Conservation (phyloP, 2,329 filamentous ascomycete species). For the Colletotrichum echinochloae region DNA sequence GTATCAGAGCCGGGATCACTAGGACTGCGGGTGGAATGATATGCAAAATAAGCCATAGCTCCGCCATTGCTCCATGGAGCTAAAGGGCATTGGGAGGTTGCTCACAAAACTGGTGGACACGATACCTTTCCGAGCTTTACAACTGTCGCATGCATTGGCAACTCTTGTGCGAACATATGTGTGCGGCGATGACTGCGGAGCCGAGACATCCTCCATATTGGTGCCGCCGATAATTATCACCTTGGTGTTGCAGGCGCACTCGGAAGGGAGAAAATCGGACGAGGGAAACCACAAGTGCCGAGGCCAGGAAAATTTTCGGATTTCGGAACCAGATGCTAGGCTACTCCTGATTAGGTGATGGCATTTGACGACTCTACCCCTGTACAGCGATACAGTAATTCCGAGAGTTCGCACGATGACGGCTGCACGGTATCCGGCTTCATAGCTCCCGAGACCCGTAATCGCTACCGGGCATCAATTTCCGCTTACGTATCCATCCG, state of each 20-base stretch:
- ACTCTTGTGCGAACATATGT: constrained; percentile 53
- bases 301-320: constrained; percentile 23
- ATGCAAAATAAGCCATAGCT: constrained; percentile 3
- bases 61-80: background rate
- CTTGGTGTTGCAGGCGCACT: constrained; percentile 16
- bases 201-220: constrained; percentile 40
- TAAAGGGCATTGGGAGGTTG: background rate
- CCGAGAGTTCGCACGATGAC: constrained; percentile 1
- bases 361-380: background rate
- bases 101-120: constrained; percentile 42
- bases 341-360: constrained; percentile 15
- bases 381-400: constrained; percentile 1
- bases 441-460: background rate
- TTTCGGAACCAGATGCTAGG: background rate
- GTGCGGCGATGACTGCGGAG: constrained; percentile 30
- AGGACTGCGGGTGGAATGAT: background rate
- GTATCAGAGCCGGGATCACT: constrained; percentile 2
- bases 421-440: constrained; percentile 30
- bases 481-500: too few species aligned
- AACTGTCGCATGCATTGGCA: constrained; percentile 66
- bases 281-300: constrained; percentile 4
- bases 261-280: constrained; percentile 38
- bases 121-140: constrained; percentile 61
- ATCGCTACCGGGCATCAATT: too few species aligned
- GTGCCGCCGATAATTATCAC: constrained; percentile 21